Evolutionary conservation across 129 eudicot species (phyloP).

Genomic region (Chrysanthemum makinoi): DNA sequence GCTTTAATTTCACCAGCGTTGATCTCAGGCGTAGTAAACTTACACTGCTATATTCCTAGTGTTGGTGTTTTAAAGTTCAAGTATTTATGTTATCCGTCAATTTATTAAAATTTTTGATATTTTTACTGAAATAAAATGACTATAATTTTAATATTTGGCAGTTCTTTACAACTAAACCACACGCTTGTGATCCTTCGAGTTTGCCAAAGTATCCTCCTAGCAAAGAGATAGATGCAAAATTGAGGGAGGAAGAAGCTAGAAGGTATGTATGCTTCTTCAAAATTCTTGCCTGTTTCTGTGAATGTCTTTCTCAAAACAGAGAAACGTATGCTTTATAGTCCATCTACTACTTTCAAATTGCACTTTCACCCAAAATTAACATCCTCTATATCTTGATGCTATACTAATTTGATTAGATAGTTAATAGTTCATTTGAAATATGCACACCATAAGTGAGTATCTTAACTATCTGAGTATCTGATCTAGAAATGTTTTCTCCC

Average conservation of each 20-base stretch:
- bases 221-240: slow-evolving; percentile 88
- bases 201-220: slow-evolving; percentile 90
- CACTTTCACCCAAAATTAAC: neutral
- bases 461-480: too few relatives aligned
- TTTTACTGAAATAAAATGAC: neutral
- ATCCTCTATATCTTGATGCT: slow-evolving; percentile 1
- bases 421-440: neutral
- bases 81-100: neutral
- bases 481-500: too few relatives aligned
- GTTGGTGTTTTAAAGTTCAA: neutral
- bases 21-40: too few relatives aligned
- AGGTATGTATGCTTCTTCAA: slow-evolving; percentile 39
- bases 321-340: too few relatives aligned
- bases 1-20: too few relatives aligned
- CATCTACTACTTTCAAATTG: too few relatives aligned
- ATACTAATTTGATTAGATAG: neutral
- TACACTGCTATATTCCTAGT: neutral
- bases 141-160: slow-evolving; percentile 26
- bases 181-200: slow-evolving; percentile 80
- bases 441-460: too few relatives aligned
- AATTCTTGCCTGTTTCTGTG: neutral
- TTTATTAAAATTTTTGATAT: neutral
- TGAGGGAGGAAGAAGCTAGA: slow-evolving; percentile 69
- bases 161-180: slow-evolving; percentile 73
- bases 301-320: too few relatives aligned